Base-by-base conservation (phyloP, 192 early-diverging fungal genomes). In the Mortierella claussenii region DNA sequence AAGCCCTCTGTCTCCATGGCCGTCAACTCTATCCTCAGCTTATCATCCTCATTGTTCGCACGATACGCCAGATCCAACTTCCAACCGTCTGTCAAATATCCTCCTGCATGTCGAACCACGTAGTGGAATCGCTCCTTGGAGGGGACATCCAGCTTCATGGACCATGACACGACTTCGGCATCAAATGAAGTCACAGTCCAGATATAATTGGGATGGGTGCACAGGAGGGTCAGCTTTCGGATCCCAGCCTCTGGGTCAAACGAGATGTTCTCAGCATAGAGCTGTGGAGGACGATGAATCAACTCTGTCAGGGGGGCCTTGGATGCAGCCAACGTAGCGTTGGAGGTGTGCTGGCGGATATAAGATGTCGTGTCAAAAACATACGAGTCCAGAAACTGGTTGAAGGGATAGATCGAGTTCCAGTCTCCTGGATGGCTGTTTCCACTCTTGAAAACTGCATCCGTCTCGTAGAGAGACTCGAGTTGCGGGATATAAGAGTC, bases 181-280 rank as follows among this genome's bases (percentile, higher is more conserved):
- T 85, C 69, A 73, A 93, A 93, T 1, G 79, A 62, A 13, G 89
- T 75, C 8, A 91, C 87, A 0, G 87, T 90, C 88, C 88, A 91
- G 37, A 85, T 83, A 50, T 85, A 88, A 26, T 79, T 60, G 2
- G 82, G 79, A 24, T 81, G 70, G 12, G 74, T 53, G 42, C 80
- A 83, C 8, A 80, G 32, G 15, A 90, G 46, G 3, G 80, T 55
- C 27, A 92, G 65, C 13, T 73, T 80, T 13, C 85, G 83, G 2
- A 80, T 50, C 21, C 82, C 78, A 30, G 84, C 79, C 21, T 32
- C 53, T 3, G 82, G 54, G 48, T 87, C 81, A 68, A 87, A 86
- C 1, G 42, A 63, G 26, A 79, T 62, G 40, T 83, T 69, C 32
- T 79, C 68, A 21, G 85, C 46, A 13, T 55, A 52, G 23, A 90